A percentile compares a stretch with the other conserved stretches of the same genome.
Conservation (phyloP, 768 basidiomycete species). For the Tephrocybe sp. region DNA sequence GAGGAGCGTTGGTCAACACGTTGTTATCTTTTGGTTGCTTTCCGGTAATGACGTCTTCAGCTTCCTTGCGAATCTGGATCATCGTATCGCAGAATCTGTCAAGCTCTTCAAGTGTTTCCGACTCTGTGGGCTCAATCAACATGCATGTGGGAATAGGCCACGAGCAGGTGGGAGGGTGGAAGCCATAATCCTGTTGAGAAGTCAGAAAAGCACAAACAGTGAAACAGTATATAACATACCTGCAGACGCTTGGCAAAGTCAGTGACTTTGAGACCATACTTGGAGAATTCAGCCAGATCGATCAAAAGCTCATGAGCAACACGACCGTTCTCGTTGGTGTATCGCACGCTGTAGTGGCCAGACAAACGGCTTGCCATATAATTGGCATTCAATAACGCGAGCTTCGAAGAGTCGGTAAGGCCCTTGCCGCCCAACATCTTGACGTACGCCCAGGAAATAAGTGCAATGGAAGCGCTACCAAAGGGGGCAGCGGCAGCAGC, state of each 20-base stretch:
- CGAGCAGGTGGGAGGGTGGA: constrained; percentile 96
- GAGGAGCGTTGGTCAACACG: constrained; percentile 90
- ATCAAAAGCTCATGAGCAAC: constrained; percentile 97
- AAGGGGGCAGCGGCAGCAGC: constrained; percentile 92
- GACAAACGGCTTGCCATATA: constrained; percentile 92
- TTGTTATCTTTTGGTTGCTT: constrained; percentile 92
- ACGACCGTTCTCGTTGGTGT: constrained; percentile 85
- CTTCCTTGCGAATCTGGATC: constrained; percentile 94
- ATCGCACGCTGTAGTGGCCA: constrained; percentile 81
- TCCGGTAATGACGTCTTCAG: constrained; percentile 80
- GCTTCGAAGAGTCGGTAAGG: constrained; percentile 77
- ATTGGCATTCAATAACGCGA: constrained; percentile 93
- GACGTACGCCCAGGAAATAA: constrained; percentile 99
- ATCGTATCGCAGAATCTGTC: constrained; percentile 97
- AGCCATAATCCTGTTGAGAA: constrained; percentile 70
- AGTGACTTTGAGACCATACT: constrained; percentile 82
- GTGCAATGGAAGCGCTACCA: constrained; percentile 91
- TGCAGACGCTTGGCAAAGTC: constrained; percentile 97
- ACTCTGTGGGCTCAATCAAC: constrained; percentile 98
- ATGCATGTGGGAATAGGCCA: constrained; percentile 98
- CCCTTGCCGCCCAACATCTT: constrained; percentile 98
- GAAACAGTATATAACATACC: constrained; percentile 32
- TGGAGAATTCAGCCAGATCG: constrained; percentile 94
- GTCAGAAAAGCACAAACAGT: background rate
- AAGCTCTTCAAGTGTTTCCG: constrained; percentile 89